Percentiles rank a stretch among this genome's conserved stretches.
phyloP scores from a whole-genome alignment of 2,329 filamentous ascomycete species.

The Penicillium decumbens region DNA sequence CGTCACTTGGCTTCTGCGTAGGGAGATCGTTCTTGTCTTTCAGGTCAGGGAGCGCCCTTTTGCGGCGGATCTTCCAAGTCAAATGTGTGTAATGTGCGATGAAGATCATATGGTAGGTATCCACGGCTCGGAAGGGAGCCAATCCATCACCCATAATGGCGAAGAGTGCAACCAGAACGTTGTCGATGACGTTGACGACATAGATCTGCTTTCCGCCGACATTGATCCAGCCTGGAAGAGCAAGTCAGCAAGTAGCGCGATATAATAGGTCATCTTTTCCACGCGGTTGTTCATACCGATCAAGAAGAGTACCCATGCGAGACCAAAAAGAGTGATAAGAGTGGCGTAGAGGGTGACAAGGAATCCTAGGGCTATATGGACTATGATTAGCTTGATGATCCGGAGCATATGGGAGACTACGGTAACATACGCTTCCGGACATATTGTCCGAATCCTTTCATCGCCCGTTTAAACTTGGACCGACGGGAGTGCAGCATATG shows the following conservation, averaged over 20 bases:
- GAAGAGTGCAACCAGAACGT: conserved; percentile 66
- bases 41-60: conserved; percentile 58
- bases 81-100: conserved; percentile 67
- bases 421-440: conserved; percentile 58
- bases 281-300: conserved; percentile 54
- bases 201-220: conserved; percentile 69
- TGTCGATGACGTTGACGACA: conserved; percentile 65
- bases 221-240: conserved; percentile 65
- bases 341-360: conserved; percentile 78
- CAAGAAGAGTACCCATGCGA: conserved; percentile 85
- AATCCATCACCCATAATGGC: conserved; percentile 66
- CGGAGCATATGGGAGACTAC: background rate
- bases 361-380: conserved; percentile 62
- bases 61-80: conserved; percentile 62
- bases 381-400: background rate
- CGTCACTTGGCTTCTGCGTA: conserved; percentile 38
- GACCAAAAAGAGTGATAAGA: conserved; percentile 76
- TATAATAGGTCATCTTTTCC: background rate
- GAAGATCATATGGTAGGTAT: conserved; percentile 84
- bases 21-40: conserved; percentile 67
- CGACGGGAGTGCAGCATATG: conserved; percentile 81
- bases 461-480: conserved; percentile 70
- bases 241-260: background rate
- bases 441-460: conserved; percentile 79
- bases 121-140: conserved; percentile 69